Base-by-base conservation (phyloP, 108 stramenopile species). In the Cyclotella sp. region DNA sequence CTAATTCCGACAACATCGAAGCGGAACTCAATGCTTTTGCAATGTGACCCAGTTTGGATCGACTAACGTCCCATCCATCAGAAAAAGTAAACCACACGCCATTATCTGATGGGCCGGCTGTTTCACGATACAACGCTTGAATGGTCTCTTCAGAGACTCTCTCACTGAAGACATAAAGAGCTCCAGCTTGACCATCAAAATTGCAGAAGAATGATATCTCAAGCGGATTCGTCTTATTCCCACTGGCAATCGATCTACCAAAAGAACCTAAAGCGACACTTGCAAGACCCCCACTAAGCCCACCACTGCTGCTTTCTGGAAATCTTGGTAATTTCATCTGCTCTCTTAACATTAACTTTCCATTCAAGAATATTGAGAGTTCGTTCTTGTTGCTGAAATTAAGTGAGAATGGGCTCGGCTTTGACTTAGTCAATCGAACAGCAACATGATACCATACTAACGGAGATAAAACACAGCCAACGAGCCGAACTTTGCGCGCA, bases 391-490 rank as follows among this genome's bases (percentile, higher is more conserved):
- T 76, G 6, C 70, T 52, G 49, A 74, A 74, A 13, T 75, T 65
- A 13, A 90, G 62, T 12, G 90, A 87, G 75, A 90, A 90, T 0
- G 90, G 83, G 41, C 85, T 88, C 46, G 89, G 55, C 27, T 86
- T 45, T n/a, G 90, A 86, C 44, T 86, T 70, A 6, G 88, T 90
- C 66, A 91, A 81, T 15, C 93, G 87, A 19, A 91, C 77, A 10
- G 90, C 89, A 9, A 94, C 68, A 69, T 94, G 93, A 70, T 91
- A 94, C 93, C 93, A 94, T 12, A 90, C 87, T 26, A 84, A 64
- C 10, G 91, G 89, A 28, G 89, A 81, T 15, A 94, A 61, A 18
- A 90, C 87, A 49, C 88, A 91, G 10, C 86, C 87, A 14, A 73
- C 60, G 7, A 93, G 83, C 29, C 81, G 80, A 40, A 90, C 64